Conservation (phyloP, 768 basidiomycete genomes). For the Rhodotorula babjevae region DNA sequence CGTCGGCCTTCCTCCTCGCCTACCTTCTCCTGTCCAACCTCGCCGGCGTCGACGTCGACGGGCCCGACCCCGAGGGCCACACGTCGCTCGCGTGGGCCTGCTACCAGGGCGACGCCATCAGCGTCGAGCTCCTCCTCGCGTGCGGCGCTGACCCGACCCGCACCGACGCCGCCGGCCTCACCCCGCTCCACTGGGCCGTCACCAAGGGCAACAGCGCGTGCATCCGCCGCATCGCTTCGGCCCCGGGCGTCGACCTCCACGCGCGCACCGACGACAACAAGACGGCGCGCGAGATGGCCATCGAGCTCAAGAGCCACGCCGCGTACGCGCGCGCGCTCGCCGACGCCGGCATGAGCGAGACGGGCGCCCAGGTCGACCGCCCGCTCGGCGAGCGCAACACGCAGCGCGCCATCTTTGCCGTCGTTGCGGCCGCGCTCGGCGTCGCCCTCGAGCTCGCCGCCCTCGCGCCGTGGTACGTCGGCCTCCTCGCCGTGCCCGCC, state of each 20-base stretch:
- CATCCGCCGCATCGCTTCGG: slow-evolving; percentile 70
- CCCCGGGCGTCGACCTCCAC: slow-evolving; percentile 75
- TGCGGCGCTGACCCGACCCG: slow-evolving; percentile 76
- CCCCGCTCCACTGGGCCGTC: slow-evolving; percentile 94
- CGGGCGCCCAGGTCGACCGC: slow-evolving; percentile 62
- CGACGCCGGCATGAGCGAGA: slow-evolving; percentile 76
- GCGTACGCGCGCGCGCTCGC: slow-evolving; percentile 85
- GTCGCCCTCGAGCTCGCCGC: slow-evolving; percentile 78
- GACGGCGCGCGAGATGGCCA: slow-evolving; percentile 89
- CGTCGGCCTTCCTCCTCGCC: slow-evolving; percentile 86
- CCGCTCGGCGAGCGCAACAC: slow-evolving; percentile 64
- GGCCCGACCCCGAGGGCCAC: slow-evolving; percentile 83
- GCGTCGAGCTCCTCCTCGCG: slow-evolving; percentile 80
- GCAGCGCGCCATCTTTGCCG: slow-evolving; percentile 52
- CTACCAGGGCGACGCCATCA: slow-evolving; percentile 95
- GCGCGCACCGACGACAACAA: slow-evolving; percentile 78
- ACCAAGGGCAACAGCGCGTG: slow-evolving; percentile 86
- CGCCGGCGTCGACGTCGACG: slow-evolving; percentile 79
- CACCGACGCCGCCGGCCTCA: slow-evolving; percentile 73
- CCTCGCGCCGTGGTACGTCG: slow-evolving; percentile 84
- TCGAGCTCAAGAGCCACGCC: slow-evolving; percentile 81
- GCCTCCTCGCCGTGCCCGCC: slow-evolving; percentile 71
- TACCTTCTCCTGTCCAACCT: slow-evolving; percentile 74
- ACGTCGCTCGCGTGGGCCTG: slow-evolving; percentile 98
- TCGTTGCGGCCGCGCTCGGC: slow-evolving; percentile 74